phyloP scores from a whole-genome alignment of 441 rosid species.

The Isatis lusitanica region DNA sequence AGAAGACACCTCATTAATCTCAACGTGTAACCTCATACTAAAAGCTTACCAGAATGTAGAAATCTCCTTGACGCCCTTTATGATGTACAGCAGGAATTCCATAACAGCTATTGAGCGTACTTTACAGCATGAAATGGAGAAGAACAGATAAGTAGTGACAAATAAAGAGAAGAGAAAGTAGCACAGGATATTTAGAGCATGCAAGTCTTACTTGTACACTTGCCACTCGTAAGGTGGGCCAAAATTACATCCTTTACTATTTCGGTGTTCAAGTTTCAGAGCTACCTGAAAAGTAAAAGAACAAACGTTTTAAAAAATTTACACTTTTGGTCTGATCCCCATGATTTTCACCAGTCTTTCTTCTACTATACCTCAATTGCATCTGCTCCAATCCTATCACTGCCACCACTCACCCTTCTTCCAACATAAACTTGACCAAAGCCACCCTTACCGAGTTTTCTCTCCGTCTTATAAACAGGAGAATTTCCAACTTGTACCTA shows the following conservation, averaged over 20 bases:
- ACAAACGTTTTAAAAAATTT: background rate
- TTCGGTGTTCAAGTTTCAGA: slow-evolving; percentile 88
- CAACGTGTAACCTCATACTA: background rate
- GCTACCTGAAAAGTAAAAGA: slow-evolving; percentile 70
- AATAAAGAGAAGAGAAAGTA: background rate
- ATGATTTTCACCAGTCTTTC: background rate
- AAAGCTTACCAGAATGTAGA: slow-evolving; percentile 81
- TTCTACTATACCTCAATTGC: slow-evolving; percentile 73
- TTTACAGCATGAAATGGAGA: slow-evolving; percentile 33
- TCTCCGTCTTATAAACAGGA: slow-evolving; percentile 82
- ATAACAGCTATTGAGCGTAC: slow-evolving; percentile 83
- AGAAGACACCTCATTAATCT: slow-evolving; percentile 17
- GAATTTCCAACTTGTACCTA: slow-evolving; percentile 87
- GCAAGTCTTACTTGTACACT: slow-evolving; percentile 74
- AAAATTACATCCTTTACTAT: slow-evolving; percentile 94
- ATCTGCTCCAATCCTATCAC: slow-evolving; percentile 80
- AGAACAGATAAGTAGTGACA: slow-evolving; percentile 14
- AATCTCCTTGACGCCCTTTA: slow-evolving; percentile 97
- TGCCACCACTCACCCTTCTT: slow-evolving; percentile 79
- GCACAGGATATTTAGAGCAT: background rate
- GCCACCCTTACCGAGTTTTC: slow-evolving; percentile 96
- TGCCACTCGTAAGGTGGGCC: slow-evolving; percentile 99
- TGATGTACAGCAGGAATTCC: slow-evolving; percentile 89
- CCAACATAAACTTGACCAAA: slow-evolving; percentile 98
- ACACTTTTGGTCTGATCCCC: background rate